Evolutionary conservation across 176 grass and related monocot species (phyloP).

Genomic region (Aegilops tauschii): DNA sequence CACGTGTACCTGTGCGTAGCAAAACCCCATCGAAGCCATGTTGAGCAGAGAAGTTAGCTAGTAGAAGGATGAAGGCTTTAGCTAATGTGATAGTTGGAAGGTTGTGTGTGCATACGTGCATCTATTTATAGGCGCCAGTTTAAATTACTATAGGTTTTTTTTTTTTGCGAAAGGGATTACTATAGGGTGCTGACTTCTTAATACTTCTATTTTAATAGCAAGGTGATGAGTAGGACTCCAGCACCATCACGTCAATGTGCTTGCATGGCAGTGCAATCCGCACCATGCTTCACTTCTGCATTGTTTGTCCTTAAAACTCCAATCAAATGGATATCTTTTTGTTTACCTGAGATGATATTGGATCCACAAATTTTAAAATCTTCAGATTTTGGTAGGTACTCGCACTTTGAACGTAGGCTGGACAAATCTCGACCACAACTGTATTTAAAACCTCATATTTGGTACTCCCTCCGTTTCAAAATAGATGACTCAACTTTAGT

Average conservation of each 20-base stretch:
- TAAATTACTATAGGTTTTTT: background rate
- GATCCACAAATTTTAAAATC: background rate
- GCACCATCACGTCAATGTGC: background rate
- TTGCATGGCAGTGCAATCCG: background rate
- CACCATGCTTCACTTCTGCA: background rate
- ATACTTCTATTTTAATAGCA: background rate
- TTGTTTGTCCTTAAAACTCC: background rate
- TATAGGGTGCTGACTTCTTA: background rate
- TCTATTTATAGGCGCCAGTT: conserved; percentile 16
- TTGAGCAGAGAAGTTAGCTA: background rate
- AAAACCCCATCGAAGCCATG: conserved; percentile 38
- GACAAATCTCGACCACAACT: background rate
- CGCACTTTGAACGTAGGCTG: background rate
- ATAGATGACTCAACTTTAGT: too few relatives aligned
- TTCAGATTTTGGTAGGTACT: background rate
- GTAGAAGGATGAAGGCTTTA: background rate
- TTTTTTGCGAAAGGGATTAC: too few relatives aligned
- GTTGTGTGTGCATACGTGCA: background rate
- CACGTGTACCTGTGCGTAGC: conserved; percentile 37
- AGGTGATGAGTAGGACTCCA: background rate
- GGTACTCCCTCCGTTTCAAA: too few relatives aligned
- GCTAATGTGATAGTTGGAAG: background rate
- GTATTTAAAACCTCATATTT: background rate
- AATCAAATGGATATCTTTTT: background rate
- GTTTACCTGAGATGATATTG: background rate